phyloP scores from a whole-genome alignment of 345 rosid species.

The Citrus hindsii region DNA sequence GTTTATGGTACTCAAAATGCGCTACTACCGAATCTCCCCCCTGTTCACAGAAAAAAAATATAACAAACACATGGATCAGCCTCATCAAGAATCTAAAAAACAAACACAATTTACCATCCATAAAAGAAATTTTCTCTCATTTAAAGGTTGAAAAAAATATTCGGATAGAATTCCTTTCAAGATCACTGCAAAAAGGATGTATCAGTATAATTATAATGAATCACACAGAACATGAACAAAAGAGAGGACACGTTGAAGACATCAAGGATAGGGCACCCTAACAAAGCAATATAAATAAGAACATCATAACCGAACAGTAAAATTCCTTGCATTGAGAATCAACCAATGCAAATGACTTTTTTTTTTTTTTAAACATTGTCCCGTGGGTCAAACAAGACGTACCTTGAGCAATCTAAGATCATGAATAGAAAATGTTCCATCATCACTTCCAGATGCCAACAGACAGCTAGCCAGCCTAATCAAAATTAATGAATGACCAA shows the following conservation, averaged over 20 bases:
- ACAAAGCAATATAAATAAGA: background rate
- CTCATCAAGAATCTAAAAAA: background rate
- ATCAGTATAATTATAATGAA: background rate
- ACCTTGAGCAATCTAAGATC: constrained; percentile 82
- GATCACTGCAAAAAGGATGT: background rate
- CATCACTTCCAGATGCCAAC: constrained; percentile 98
- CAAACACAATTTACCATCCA: background rate
- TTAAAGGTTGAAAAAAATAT: background rate
- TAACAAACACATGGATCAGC: background rate
- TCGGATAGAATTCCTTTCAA: background rate
- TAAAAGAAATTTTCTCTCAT: background rate
- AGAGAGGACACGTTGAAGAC: background rate
- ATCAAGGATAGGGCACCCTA: background rate
- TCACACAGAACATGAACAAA: background rate
- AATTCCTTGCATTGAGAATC: background rate
- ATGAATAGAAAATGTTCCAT: constrained; percentile 87
- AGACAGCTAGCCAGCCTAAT: constrained; percentile 84
- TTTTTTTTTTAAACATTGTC: background rate
- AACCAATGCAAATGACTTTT: background rate
- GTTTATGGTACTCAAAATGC: constrained; percentile 83
- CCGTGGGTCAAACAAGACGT: background rate
- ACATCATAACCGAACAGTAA: background rate
- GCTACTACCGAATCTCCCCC: constrained; percentile 79
- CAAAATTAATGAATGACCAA: constrained; percentile 14
- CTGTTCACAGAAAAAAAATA: constrained; percentile 25